phyloP scores from a whole-genome alignment of 768 basidiomycete genomes.

The Kwoniella pini region DNA sequence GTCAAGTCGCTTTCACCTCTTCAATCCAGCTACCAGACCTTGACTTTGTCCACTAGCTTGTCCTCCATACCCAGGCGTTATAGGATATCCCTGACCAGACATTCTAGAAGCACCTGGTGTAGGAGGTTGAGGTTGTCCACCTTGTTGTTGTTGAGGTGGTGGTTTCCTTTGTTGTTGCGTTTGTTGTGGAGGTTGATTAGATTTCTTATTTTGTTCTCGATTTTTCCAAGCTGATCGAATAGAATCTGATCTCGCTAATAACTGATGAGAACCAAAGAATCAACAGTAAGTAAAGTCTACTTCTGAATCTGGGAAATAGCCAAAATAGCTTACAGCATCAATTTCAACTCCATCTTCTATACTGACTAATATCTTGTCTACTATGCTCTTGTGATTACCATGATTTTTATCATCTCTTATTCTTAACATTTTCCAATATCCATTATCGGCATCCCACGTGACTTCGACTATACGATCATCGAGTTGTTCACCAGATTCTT shows the following conservation, averaged over 20 bases:
- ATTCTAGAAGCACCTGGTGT: slow-evolving; percentile 25
- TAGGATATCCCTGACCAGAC: slow-evolving; percentile 9
- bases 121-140: slow-evolving; percentile 22
- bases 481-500: slow-evolving; percentile 75
- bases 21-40: slow-evolving; percentile 35
- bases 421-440: slow-evolving; percentile 82
- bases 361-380: slow-evolving; percentile 83
- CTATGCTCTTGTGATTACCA: slow-evolving; percentile 81
- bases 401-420: slow-evolving; percentile 91
- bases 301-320: not conserved
- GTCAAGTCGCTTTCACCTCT: too few species aligned
- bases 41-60: not conserved
- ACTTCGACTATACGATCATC: slow-evolving; percentile 96
- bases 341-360: slow-evolving; percentile 94
- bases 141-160: too few species aligned
- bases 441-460: slow-evolving; percentile 72
- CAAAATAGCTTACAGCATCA: slow-evolving; percentile 64
- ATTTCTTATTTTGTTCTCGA: slow-evolving; percentile 14
- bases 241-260: slow-evolving; percentile 33
- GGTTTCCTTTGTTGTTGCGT: too few species aligned
- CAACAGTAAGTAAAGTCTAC: not conserved
- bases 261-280: too few species aligned
- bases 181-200: not conserved
- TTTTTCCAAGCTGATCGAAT: slow-evolving; percentile 46
- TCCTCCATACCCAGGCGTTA: slow-evolving; percentile 13